phyloP scores from a whole-genome alignment of 495 filamentous ascomycete species.

The Friedmanniomyces endolithicus region DNA sequence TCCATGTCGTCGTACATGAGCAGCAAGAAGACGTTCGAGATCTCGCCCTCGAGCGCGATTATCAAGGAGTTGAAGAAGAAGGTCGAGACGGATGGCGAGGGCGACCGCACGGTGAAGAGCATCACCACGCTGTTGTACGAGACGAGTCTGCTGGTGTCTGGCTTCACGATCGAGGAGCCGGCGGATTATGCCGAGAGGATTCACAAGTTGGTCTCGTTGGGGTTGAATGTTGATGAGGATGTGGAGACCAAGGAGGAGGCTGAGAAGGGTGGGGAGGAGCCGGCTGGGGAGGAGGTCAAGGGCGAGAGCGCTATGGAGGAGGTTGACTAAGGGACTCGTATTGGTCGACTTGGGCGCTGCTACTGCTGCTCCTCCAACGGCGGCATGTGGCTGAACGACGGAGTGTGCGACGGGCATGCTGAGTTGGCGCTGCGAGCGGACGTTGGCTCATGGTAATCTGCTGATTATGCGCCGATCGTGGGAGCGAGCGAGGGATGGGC shows the following conservation, averaged over 20 bases:
- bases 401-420: no score
- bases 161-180: constrained; percentile 98
- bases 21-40: constrained; percentile 99
- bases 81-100: constrained; percentile 93
- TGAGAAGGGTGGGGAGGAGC: constrained; percentile 30
- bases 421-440: no score
- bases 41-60: constrained; percentile 95
- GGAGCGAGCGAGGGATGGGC: no score
- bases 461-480: no score
- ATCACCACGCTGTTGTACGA: constrained; percentile 97
- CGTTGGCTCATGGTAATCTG: no score
- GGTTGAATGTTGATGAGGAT: constrained; percentile 84
- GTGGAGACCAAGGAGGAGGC: constrained; percentile 46
- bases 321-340: constrained; percentile 43
- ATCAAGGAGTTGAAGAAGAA: constrained; percentile 97
- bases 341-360: no score
- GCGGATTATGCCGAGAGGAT: constrained; percentile 96
- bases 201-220: constrained; percentile 94
- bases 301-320: constrained; percentile 63
- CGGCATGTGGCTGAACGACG: no score
- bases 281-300: constrained; percentile 41
- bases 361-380: no score
- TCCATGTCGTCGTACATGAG: constrained; percentile 99
- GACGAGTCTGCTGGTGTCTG: constrained; percentile 94
- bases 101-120: constrained; percentile 94